Evolutionary conservation across 2,329 filamentous ascomycete species (phyloP), one percentile per base, ranked within the genome.

Genomic region (Bertia moriformis): DNA sequence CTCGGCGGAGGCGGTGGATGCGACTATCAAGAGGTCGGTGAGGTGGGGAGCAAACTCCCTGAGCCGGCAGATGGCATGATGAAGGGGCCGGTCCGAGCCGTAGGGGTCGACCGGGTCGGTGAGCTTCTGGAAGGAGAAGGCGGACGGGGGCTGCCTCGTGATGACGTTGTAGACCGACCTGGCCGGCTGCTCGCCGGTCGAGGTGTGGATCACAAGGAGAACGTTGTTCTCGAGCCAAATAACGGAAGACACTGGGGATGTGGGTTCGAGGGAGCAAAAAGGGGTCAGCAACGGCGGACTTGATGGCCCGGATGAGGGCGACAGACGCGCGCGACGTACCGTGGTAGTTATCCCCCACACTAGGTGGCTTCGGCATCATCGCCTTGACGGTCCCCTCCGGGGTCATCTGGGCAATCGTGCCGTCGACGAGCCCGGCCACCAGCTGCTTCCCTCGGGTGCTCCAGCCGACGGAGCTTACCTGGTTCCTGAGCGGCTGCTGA

Each of bases 381-480:
- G 71, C 87, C 59, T 89, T 91, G 19, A 73, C 67, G 30, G 71
- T 71, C 37, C 89, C 89, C 48, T 85, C 74, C 0, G 83, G 84
- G 4, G 83, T 86, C 72, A 96, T 80, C 56, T 95, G 88, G 41
- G 73, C 71, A 39, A 82, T 78, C 12, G 77, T 78, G 42, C 91
- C 91, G 58, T 95, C 76, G 4, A 69, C 77, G 48, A 91, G 66
- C 14, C 93, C 91, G 47, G 85, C 88, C 35, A 93, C 79, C 33
- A 98, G 66, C 54, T 96, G 89, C 56, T 94, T 98, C 37, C 91
- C 91, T 54, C 80, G 85, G 43, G 76, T 81, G 56, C 91, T 98
- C 91, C 93, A 98, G 41, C 83, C 80, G 4, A 85, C 71, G 50
- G 83, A 91, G 53, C 79, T 87, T 19, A 93, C 88, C 37, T 82